A percentile compares a stretch with the other conserved stretches of the same genome.
Evolutionary conservation across 208 protist species (phyloP).

Genomic region (Endotrypanum monterogeii): DNA sequence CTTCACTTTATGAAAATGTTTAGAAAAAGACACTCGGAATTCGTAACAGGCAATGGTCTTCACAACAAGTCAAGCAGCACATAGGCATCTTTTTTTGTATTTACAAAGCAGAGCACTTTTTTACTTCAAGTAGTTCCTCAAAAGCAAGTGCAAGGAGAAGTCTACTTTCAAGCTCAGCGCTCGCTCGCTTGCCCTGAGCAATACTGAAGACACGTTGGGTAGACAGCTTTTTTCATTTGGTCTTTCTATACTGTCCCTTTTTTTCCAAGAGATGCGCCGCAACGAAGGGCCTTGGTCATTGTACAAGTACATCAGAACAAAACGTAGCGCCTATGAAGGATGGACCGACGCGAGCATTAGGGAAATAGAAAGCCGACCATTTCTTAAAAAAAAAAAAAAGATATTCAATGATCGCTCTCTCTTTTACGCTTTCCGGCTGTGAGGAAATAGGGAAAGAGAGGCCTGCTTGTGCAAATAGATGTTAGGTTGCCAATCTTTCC

Average conservation of each 20-base stretch:
- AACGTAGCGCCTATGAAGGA: background rate
- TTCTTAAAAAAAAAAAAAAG: background rate
- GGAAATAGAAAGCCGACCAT: background rate
- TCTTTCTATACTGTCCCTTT: background rate
- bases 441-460: background rate
- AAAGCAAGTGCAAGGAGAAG: background rate
- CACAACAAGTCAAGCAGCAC: background rate
- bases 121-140: background rate
- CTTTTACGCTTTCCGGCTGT: background rate
- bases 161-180: background rate
- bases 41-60: background rate
- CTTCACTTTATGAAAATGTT: background rate
- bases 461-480: background rate
- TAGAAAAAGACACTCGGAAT: background rate
- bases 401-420: background rate
- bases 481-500: background rate
- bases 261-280: conserved; percentile 5
- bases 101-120: background rate
- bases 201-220: background rate
- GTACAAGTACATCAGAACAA: conserved; percentile 6
- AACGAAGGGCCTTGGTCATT: conserved; percentile 7
- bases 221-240: background rate
- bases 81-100: background rate
- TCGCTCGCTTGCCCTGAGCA: background rate
- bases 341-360: background rate